Evolutionary conservation across 768 basidiomycete species (phyloP).

Genomic region (Lentinus brumalis): DNA sequence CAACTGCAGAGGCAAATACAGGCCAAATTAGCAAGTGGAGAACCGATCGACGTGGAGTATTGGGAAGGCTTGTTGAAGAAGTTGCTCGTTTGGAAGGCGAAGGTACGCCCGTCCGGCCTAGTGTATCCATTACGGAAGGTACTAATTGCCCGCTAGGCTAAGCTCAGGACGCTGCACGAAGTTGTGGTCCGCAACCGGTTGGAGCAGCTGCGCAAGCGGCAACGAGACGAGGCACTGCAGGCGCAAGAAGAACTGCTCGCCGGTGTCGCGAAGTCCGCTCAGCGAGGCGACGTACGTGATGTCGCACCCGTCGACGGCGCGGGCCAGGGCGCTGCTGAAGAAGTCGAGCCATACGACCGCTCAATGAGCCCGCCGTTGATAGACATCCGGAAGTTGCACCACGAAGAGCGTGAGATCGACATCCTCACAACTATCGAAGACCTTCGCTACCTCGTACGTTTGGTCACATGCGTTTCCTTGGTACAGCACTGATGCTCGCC

Average conservation of each 20-base stretch:
- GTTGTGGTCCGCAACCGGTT: constrained; percentile 95
- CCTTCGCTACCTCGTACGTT: constrained; percentile 59
- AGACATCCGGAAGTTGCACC: constrained; percentile 66
- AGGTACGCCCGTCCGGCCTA: constrained; percentile 48
- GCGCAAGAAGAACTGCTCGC: constrained; percentile 90
- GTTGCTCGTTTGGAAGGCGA: constrained; percentile 95
- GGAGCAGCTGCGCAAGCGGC: constrained; percentile 93
- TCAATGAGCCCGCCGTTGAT: constrained; percentile 85
- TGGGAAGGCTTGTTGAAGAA: constrained; percentile 95
- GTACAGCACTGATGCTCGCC: constrained; percentile 8
- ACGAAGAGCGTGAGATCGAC: constrained; percentile 82
- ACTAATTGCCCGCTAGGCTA: constrained; percentile 56
- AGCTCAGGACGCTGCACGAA: constrained; percentile 90
- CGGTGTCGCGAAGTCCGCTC: constrained; percentile 67
- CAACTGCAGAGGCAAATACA: constrained; percentile 86
- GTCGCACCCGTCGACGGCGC: constrained; percentile 35
- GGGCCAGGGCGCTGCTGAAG: constrained; percentile 49
- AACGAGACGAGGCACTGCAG: constrained; percentile 93
- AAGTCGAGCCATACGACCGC: constrained; percentile 78
- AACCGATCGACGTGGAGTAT: constrained; percentile 96
- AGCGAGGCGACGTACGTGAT: constrained; percentile 45
- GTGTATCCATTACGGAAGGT: background rate
- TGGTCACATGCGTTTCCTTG: constrained; percentile 3
- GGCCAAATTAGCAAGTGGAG: constrained; percentile 84
- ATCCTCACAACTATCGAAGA: constrained; percentile 74